Conservation (phyloP, 768 basidiomycete genomes). For the Boletellus ananiceps region DNA sequence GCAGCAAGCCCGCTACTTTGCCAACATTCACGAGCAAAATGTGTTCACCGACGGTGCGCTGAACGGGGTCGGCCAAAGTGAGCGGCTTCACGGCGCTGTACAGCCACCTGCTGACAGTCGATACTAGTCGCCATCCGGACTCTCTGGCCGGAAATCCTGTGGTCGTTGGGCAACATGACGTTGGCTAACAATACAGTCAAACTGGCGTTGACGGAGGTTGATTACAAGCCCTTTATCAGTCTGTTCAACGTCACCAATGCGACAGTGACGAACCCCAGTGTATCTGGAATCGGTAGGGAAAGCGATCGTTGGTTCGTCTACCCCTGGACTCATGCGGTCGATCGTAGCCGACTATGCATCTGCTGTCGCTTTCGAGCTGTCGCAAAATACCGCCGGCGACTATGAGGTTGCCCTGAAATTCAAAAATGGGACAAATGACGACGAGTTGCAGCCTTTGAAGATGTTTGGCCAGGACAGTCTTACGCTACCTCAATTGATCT, state of each 20-base stretch:
- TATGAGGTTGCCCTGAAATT: slow-evolving; percentile 64
- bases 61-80: slow-evolving; percentile 70
- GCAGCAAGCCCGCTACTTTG: slow-evolving; percentile 67
- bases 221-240: slow-evolving; percentile 39
- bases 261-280: slow-evolving; percentile 50
- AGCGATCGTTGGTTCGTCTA: neutral
- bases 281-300: slow-evolving; percentile 59
- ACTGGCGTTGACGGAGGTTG: slow-evolving; percentile 68
- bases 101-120: neutral
- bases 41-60: slow-evolving; percentile 62
- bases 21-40: slow-evolving; percentile 71
- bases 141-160: slow-evolving; percentile 64
- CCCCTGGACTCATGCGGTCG: neutral
- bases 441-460: slow-evolving; percentile 54
- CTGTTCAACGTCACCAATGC: slow-evolving; percentile 79
- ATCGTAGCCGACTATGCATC: slow-evolving; percentile 63
- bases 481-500: slow-evolving; percentile 14
- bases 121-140: slow-evolving; percentile 72
- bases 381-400: slow-evolving; percentile 39
- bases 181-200: slow-evolving; percentile 71
- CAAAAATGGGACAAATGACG: slow-evolving; percentile 65
- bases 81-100: slow-evolving; percentile 23
- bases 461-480: slow-evolving; percentile 50
- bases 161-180: slow-evolving; percentile 69
- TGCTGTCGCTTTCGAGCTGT: slow-evolving; percentile 49